phyloP scores from a whole-genome alignment of 2,329 filamentous ascomycete species.

The Aspergillus nomiae region DNA sequence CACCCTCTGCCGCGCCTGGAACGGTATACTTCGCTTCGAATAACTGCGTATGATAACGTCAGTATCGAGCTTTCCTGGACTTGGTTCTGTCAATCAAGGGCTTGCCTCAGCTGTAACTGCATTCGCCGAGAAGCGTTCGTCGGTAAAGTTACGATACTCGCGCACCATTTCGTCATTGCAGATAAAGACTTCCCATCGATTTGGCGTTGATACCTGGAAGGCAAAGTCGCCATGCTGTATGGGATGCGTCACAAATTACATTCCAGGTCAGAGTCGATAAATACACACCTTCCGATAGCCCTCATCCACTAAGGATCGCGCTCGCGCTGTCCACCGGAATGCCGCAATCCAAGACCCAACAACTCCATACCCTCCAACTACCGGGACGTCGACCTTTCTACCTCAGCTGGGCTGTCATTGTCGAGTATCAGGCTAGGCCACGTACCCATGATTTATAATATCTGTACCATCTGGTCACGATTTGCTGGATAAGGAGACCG shows the following conservation, averaged over 20 bases:
- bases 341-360: neutral
- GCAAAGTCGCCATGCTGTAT: neutral
- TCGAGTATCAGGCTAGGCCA: too few species aligned
- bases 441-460: too few species aligned
- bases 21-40: neutral
- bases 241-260: neutral
- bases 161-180: neutral
- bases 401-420: too few species aligned
- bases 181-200: neutral
- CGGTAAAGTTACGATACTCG: neutral
- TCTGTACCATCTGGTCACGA: too few species aligned
- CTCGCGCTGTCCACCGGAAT: neutral
- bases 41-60: neutral
- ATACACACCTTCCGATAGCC: neutral
- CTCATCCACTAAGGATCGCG: neutral
- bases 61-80: neutral
- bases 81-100: fast-evolving
- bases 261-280: neutral
- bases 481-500: too few species aligned
- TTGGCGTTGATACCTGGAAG: neutral
- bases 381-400: neutral
- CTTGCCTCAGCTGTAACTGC: neutral
- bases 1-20: neutral
- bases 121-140: neutral
- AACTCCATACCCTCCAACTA: neutral